Conservation (phyloP, 1,139 yeast genomes). For the Hanseniaspora uvarum region DNA sequence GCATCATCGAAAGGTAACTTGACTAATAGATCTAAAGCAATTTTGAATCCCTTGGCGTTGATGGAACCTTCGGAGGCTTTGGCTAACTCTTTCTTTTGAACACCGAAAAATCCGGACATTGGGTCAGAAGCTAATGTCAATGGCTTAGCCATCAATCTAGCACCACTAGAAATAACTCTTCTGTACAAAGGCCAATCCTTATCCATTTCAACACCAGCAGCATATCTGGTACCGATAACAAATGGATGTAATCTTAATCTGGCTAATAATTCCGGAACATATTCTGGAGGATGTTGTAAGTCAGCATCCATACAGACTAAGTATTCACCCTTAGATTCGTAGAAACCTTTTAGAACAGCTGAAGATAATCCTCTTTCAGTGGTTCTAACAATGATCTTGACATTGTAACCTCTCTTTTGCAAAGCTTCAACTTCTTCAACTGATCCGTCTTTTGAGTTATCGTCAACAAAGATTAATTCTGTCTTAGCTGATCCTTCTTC, state of each 20-base stretch:
- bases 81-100: constrained; percentile 35
- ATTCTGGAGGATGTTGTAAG: constrained; percentile 42
- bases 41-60: constrained; percentile 39
- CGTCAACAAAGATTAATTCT: constrained; percentile 40
- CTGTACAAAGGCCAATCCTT: constrained; percentile 42
- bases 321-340: constrained; percentile 37
- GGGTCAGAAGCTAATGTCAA: constrained; percentile 40
- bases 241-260: constrained; percentile 35
- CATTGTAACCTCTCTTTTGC: constrained; percentile 37
- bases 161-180: constrained; percentile 39
- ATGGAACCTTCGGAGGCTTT: constrained; percentile 30
- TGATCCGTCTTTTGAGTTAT: constrained; percentile 41
- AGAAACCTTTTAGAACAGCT: constrained; percentile 39
- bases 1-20: constrained; percentile 33
- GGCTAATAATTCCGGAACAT: constrained; percentile 36
- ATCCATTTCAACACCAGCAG: constrained; percentile 42
- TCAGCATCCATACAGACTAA: constrained; percentile 43
- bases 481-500: constrained; percentile 34
- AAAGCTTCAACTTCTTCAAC: constrained; percentile 39
- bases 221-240: constrained; percentile 40
- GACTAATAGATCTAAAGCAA: constrained; percentile 38
- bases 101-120: constrained; percentile 41
- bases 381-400: constrained; percentile 38
- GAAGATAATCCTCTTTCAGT: constrained; percentile 39
- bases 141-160: constrained; percentile 39